Percentiles rank a stretch among this genome's conserved stretches.
Conservation (phyloP, 495 filamentous ascomycete genomes). For the Xylaria curta region DNA sequence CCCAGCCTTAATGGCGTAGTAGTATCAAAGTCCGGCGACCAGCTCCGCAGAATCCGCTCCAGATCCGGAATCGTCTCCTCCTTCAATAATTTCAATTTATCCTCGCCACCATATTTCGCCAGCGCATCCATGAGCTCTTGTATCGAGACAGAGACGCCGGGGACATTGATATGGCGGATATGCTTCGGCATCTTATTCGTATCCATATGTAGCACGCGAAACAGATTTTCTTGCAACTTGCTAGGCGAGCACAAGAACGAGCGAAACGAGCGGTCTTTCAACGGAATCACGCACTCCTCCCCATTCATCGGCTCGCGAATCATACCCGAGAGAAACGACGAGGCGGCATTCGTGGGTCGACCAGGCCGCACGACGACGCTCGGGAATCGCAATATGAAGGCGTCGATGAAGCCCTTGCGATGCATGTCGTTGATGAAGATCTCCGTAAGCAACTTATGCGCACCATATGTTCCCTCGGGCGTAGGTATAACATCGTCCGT, state of each 20-base stretch:
- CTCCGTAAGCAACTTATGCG: constrained; percentile 81
- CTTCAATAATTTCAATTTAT: constrained; percentile 66
- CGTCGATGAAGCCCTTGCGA: constrained; percentile 72
- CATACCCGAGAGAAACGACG: constrained; percentile 76
- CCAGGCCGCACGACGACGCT: constrained; percentile 79
- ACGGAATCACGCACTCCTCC: constrained; percentile 68
- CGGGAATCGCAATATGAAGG: constrained; percentile 70
- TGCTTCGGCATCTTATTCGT: constrained; percentile 60
- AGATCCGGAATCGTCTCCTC: constrained; percentile 70
- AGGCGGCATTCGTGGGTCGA: constrained; percentile 75
- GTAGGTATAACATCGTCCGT: constrained; percentile 62
- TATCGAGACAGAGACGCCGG: constrained; percentile 73
- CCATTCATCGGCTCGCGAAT: constrained; percentile 61
- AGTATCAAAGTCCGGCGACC: constrained; percentile 73
- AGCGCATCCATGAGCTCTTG: constrained; percentile 79
- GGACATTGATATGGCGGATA: constrained; percentile 72
- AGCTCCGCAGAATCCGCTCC: constrained; percentile 75
- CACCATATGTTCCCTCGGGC: constrained; percentile 75
- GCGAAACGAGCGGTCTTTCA: constrained; percentile 61
- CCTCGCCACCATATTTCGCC: constrained; percentile 71
- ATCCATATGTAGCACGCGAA: constrained; percentile 65
- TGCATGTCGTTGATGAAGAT: constrained; percentile 77
- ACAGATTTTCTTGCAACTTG: constrained; percentile 72
- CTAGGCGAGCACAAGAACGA: constrained; percentile 74
- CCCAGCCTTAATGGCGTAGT: constrained; percentile 63